Percentiles rank a stretch among this genome's conserved stretches.
Evolutionary conservation across 306 rosid species (phyloP).

Genomic region (Vachellia collinsii): DNA sequence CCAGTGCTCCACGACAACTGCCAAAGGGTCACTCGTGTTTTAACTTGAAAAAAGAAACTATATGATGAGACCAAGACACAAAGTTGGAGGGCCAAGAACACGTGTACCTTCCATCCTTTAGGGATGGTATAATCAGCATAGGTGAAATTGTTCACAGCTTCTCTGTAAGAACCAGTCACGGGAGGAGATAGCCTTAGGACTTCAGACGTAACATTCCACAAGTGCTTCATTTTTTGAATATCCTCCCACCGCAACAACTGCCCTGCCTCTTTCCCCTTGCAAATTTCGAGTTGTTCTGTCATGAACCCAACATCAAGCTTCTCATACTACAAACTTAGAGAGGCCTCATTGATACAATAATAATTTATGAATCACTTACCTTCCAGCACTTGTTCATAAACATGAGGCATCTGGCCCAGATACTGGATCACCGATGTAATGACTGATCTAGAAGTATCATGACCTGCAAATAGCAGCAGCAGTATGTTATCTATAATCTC

Average conservation of each 20-base stretch:
- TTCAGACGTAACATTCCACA: slow-evolving; percentile 64
- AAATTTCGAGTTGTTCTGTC: slow-evolving; percentile 55
- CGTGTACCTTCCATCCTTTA: slow-evolving; percentile 63
- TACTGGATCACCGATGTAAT: slow-evolving; percentile 45
- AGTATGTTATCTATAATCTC: slow-evolving; percentile 53
- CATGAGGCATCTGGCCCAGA: slow-evolving; percentile 52
- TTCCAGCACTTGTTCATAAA: slow-evolving; percentile 48
- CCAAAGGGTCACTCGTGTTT: neutral
- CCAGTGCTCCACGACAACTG: slow-evolving; percentile 53
- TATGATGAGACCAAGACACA: neutral
- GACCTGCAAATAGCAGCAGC: slow-evolving; percentile 51
- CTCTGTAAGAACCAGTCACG: slow-evolving; percentile 55
- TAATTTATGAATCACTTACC: slow-evolving; percentile 30
- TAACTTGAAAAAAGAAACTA: neutral
- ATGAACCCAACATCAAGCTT: slow-evolving; percentile 8
- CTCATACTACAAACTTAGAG: neutral
- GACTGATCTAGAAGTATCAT: slow-evolving; percentile 52
- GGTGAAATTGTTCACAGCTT: slow-evolving; percentile 48
- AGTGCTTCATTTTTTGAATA: slow-evolving; percentile 60
- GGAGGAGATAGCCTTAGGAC: slow-evolving; percentile 53
- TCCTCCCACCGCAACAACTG: slow-evolving; percentile 57
- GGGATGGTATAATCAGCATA: slow-evolving; percentile 58
- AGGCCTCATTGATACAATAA: neutral
- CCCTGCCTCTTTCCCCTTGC: slow-evolving; percentile 46
- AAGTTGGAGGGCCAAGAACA: no score